These are phyloP conservation scores for Cytospora mali DNA, from an alignment of 2,329 filamentous ascomycete genomes.

Conservation along the genomic window DNA sequence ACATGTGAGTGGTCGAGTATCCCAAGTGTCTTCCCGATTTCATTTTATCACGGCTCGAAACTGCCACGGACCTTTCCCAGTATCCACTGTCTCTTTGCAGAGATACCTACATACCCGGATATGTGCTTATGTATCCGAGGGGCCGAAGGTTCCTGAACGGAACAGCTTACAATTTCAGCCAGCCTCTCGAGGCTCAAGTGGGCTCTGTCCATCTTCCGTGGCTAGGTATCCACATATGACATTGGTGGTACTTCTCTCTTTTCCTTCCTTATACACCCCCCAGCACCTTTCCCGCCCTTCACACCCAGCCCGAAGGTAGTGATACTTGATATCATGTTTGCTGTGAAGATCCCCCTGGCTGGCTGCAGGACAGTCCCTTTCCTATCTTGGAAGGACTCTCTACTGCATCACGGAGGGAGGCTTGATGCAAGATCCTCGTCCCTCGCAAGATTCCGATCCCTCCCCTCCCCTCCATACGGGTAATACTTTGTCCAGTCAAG, in stretches of 20 bases:
- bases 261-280: neutral
- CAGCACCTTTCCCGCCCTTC: neutral
- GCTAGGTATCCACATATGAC: neutral
- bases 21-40: neutral
- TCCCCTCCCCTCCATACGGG: too few species aligned
- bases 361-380: neutral
- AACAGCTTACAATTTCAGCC: neutral
- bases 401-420: neutral
- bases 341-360: neutral
- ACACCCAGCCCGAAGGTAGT: neutral
- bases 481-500: neutral
- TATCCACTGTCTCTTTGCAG: neutral
- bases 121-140: neutral
- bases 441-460: neutral
- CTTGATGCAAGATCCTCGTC: conserved; percentile 3
- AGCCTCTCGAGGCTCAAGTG: neutral
- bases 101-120: neutral
- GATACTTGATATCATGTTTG: neutral
- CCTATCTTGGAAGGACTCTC: neutral
- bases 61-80: neutral
- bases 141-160: neutral
- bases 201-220: neutral
- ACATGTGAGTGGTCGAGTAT: neutral
- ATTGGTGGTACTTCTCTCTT: too few species aligned
- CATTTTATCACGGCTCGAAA: neutral